Percentiles rank a stretch among this genome's conserved stretches.
Evolutionary conservation across 2,329 filamentous ascomycete genomes (phyloP).

Genomic region (Arthrobotrys iridis): DNA sequence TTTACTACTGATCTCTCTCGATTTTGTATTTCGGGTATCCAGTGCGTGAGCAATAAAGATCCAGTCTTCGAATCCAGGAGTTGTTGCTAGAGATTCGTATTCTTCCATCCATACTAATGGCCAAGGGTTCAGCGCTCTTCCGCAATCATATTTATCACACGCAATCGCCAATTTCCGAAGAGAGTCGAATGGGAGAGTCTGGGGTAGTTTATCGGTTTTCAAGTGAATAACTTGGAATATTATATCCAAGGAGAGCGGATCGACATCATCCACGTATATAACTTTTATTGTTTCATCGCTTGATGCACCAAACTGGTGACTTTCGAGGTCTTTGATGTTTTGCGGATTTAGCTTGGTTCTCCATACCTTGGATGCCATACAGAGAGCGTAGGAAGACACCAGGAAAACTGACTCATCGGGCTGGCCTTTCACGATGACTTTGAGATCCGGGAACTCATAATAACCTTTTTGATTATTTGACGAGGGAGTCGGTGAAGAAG

Average conservation of each 20-base stretch:
- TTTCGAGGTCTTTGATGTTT: background rate
- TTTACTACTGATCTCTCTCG: background rate
- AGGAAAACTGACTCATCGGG: background rate
- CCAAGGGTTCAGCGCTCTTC: background rate
- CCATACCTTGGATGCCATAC: conserved; percentile 16
- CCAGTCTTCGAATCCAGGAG: conserved; percentile 3
- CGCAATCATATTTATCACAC: conserved; percentile 14
- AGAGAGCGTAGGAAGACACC: background rate
- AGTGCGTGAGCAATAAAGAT: background rate
- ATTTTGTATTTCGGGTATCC: conserved; percentile 1
- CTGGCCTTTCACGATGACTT: background rate
- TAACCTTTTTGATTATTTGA: background rate
- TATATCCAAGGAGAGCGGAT: conserved; percentile 5
- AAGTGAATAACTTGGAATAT: conserved; percentile 15
- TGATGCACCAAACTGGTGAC: background rate
- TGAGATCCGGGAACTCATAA: conserved; percentile 16
- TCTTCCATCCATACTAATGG: conserved; percentile 11
- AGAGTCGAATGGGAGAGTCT: background rate
- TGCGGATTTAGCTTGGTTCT: background rate
- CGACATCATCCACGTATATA: background rate
- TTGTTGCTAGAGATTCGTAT: background rate
- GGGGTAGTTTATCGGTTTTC: background rate
- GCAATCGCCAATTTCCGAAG: background rate
- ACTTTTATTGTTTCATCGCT: background rate
- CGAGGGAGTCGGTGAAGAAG: background rate